Evolutionary conservation across 345 rosid genomes (phyloP).

Genomic region (Eucalyptus grandis): DNA sequence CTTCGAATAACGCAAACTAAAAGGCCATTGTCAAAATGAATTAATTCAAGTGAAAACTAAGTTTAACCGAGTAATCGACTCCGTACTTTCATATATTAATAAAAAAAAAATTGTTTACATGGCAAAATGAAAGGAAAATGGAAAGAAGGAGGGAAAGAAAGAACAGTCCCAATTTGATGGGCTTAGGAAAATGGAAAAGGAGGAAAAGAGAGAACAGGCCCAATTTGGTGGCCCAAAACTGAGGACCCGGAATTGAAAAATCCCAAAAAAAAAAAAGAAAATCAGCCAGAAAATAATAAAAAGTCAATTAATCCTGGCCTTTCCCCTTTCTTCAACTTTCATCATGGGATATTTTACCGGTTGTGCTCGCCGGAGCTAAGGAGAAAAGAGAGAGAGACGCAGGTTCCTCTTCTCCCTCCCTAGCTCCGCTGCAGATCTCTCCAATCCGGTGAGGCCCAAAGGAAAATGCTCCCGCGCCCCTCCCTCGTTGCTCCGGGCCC

Average conservation of each 20-base stretch:
- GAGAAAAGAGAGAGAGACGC: not conserved
- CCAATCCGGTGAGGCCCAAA: not conserved
- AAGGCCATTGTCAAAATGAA: too few relatives aligned
- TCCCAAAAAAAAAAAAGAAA: not conserved
- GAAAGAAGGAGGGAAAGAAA: not conserved
- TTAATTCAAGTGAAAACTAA: too few relatives aligned
- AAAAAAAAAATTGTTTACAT: not conserved
- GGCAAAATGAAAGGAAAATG: not conserved
- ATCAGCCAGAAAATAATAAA: not conserved
- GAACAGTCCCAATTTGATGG: not conserved
- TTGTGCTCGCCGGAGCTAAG: not conserved
- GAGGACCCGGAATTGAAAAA: not conserved
- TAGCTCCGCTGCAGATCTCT: not conserved
- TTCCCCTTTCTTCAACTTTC: not conserved
- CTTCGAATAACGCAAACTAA: too few relatives aligned
- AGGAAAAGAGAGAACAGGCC: not conserved
- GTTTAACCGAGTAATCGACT: not conserved
- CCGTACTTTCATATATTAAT: not conserved
- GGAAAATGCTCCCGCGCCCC: not conserved
- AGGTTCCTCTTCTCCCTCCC: not conserved
- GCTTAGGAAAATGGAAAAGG: not conserved
- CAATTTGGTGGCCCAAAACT: not conserved
- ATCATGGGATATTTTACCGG: not conserved
- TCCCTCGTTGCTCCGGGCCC: too few relatives aligned
- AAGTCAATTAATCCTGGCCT: not conserved